Evolutionary conservation across 129 eudicot genomes (phyloP).

Genomic region (Lonicera japonica): DNA sequence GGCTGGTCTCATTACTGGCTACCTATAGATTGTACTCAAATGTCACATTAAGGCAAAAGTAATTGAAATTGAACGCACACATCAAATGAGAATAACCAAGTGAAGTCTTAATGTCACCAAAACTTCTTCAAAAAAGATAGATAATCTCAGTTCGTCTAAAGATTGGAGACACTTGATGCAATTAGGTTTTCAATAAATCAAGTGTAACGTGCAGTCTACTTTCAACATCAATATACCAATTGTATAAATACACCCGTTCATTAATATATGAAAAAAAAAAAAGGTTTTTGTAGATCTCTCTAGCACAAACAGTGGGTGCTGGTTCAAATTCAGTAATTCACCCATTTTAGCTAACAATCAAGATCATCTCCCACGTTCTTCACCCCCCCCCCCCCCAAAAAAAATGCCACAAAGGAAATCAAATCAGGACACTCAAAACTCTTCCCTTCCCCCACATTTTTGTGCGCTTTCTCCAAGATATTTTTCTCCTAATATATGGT

Average conservation of each 20-base stretch:
- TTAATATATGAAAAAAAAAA: too few relatives aligned
- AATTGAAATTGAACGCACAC: not conserved
- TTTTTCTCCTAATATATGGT: too few relatives aligned
- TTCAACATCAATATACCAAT: not conserved
- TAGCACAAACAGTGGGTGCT: not conserved
- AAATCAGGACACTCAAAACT: too few relatives aligned
- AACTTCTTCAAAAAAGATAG: not conserved
- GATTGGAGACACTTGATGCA: not conserved
- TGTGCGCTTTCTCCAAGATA: too few relatives aligned
- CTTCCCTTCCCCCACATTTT: too few relatives aligned
- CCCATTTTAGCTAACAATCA: too few relatives aligned
- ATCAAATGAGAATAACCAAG: not conserved
- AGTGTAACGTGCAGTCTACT: not conserved
- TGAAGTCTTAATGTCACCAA: not conserved
- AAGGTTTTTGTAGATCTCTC: too few relatives aligned
- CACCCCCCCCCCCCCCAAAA: too few relatives aligned
- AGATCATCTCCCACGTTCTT: too few relatives aligned
- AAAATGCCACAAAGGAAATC: too few relatives aligned
- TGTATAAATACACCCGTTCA: not conserved
- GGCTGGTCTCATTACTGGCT: slow-evolving; percentile 85
- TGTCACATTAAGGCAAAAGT: slow-evolving; percentile 1
- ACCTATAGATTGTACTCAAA: slow-evolving; percentile 44
- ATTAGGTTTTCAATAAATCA: not conserved
- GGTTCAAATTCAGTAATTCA: too few relatives aligned
- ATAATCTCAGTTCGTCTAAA: not conserved